phyloP scores from a whole-genome alignment of 1,284 basidiomycete species.

The Marasmius tenuissimus region DNA sequence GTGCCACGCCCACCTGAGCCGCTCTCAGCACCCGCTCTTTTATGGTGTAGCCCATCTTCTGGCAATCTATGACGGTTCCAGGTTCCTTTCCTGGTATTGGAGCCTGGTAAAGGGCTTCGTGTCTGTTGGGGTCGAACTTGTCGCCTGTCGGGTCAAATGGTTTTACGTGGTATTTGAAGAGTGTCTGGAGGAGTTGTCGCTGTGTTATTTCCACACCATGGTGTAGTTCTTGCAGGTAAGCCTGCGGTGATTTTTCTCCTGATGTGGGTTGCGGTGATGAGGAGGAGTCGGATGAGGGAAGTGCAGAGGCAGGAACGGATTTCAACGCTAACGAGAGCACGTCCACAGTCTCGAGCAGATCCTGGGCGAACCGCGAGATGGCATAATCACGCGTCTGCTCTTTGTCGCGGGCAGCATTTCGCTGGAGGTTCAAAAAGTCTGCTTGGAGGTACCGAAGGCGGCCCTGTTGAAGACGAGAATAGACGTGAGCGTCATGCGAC shows the following conservation, averaged over 20 bases:
- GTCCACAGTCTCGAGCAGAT: constrained; percentile 92
- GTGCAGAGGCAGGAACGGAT: constrained; percentile 69
- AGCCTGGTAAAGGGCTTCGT: constrained; percentile 95
- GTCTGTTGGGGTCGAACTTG: constrained; percentile 90
- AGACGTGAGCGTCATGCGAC: neutral
- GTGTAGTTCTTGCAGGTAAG: constrained; percentile 72
- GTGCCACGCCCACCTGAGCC: constrained; percentile 95
- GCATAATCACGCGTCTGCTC: constrained; percentile 92
- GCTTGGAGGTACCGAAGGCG: constrained; percentile 88
- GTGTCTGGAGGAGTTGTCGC: constrained; percentile 85
- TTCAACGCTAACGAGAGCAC: constrained; percentile 88
- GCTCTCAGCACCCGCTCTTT: constrained; percentile 91
- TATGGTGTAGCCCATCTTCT: constrained; percentile 91
- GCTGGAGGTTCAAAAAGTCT: constrained; percentile 94
- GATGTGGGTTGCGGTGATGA: constrained; percentile 27
- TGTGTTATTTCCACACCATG: constrained; percentile 92
- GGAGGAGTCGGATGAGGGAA: constrained; percentile 26
- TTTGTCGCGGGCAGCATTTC: constrained; percentile 89
- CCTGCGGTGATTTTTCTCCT: constrained; percentile 50
- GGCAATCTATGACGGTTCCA: constrained; percentile 89
- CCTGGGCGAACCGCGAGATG: constrained; percentile 86
- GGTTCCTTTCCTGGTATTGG: constrained; percentile 88
- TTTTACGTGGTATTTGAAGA: constrained; percentile 90
- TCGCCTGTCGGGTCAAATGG: constrained; percentile 92
- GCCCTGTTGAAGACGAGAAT: constrained; percentile 45